phyloP scores from a whole-genome alignment of 331 rosid species.

The Stylosanthes scabra region DNA sequence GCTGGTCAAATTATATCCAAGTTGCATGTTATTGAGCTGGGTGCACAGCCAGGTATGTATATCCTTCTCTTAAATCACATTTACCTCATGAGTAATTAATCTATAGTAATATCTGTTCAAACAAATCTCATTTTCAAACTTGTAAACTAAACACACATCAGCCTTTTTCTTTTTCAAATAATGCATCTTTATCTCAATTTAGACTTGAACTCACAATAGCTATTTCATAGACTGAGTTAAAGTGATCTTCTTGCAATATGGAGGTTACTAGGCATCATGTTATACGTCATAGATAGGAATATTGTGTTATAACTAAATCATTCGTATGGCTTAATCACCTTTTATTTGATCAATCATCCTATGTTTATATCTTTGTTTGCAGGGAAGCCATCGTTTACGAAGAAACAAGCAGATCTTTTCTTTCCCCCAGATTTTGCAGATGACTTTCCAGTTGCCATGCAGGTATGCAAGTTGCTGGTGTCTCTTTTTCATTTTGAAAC shows the following conservation, averaged over 20 bases:
- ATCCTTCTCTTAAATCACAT: slow-evolving; percentile 15
- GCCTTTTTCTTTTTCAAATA: too few relatives aligned
- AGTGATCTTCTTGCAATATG: slow-evolving; percentile 10
- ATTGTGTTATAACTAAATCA: slow-evolving; percentile 22
- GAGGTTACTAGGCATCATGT: slow-evolving; percentile 19
- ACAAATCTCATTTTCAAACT: too few relatives aligned
- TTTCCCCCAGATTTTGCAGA: slow-evolving; percentile 99
- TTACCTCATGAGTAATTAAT: slow-evolving; percentile 8
- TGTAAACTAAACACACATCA: too few relatives aligned
- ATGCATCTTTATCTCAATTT: slow-evolving; percentile 23
- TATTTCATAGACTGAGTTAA: slow-evolving; percentile 8
- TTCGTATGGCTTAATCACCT: slow-evolving; percentile 8
- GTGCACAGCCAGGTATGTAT: slow-evolving; percentile 97
- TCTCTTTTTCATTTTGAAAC: slow-evolving; percentile 33
- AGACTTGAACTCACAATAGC: slow-evolving; percentile 8
- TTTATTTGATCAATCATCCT: slow-evolving; percentile 27
- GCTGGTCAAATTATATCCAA: slow-evolving; percentile 96
- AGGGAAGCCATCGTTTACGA: slow-evolving; percentile 96
- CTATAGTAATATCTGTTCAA: slow-evolving; percentile 8
- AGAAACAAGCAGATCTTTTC: slow-evolving; percentile 99
- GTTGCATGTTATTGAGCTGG: slow-evolving; percentile 95
- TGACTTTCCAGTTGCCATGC: slow-evolving; percentile 99
- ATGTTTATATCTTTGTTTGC: slow-evolving; percentile 43
- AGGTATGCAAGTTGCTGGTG: slow-evolving; percentile 58
- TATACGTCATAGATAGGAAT: neutral